Evolutionary conservation across 805 yeast species (phyloP).

Genomic region (Yamadazyma nakazawae): DNA sequence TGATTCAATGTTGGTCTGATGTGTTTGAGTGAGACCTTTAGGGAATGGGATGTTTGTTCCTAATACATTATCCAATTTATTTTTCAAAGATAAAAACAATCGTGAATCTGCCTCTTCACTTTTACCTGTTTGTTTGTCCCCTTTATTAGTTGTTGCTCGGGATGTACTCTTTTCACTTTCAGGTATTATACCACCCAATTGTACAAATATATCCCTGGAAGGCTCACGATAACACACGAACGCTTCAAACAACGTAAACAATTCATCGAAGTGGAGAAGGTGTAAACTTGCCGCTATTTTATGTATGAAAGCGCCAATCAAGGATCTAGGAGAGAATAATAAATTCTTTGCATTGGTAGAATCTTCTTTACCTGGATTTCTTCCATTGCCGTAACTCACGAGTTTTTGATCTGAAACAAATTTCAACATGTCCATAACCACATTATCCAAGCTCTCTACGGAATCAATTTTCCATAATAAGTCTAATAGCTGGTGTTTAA

Average conservation of each 20-base stretch:
- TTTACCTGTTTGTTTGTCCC: background rate
- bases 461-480: conserved; percentile 47
- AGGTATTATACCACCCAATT: conserved; percentile 10
- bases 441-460: conserved; percentile 43
- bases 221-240: conserved; percentile 33
- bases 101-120: conserved; percentile 12
- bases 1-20: conserved; percentile 23
- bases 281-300: conserved; percentile 30
- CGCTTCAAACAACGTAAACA: conserved; percentile 28
- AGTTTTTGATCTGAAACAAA: background rate
- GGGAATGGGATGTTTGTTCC: conserved; percentile 9
- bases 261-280: conserved; percentile 37
- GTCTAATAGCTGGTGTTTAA: conserved; percentile 6
- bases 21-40: conserved; percentile 1
- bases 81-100: conserved; percentile 17
- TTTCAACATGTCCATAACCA: conserved; percentile 5
- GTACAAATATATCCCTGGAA: conserved; percentile 19
- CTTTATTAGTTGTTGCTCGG: background rate
- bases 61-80: conserved; percentile 8
- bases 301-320: conserved; percentile 32
- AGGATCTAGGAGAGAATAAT: conserved; percentile 18
- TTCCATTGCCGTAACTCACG: background rate
- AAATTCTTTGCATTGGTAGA: background rate
- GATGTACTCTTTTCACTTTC: background rate
- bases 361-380: background rate